phyloP scores from a whole-genome alignment of 2,329 filamentous ascomycete species.

The Fragosphaeria purpurea region DNA sequence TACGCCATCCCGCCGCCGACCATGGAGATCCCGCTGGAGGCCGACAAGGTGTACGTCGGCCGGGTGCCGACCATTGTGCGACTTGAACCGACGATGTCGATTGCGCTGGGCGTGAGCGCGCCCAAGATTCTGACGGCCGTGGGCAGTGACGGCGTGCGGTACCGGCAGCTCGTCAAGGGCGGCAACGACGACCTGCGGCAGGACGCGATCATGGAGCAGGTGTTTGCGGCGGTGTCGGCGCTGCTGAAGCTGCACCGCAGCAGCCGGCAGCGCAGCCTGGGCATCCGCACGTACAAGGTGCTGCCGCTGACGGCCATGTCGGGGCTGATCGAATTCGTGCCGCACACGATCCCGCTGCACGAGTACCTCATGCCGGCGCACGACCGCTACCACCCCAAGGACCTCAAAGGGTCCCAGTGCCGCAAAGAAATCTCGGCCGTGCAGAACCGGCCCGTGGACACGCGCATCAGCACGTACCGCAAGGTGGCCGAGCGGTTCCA shows the following conservation, averaged over 20 bases:
- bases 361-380: constrained; percentile 90
- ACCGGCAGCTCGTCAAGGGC: constrained; percentile 90
- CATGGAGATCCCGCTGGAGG: constrained; percentile 67
- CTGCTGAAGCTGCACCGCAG: constrained; percentile 76
- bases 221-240: constrained; percentile 91
- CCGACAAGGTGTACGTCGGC: constrained; percentile 63
- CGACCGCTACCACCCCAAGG: constrained; percentile 72
- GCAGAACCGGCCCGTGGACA: constrained; percentile 58
- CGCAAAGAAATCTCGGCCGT: constrained; percentile 69
- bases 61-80: constrained; percentile 59
- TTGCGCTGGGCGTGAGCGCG: constrained; percentile 82
- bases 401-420: constrained; percentile 66
- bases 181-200: constrained; percentile 93
- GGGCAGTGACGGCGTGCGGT: constrained; percentile 65
- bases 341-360: constrained; percentile 83
- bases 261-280: constrained; percentile 79
- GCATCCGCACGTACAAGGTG: constrained; percentile 95
- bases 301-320: constrained; percentile 75
- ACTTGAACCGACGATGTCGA: constrained; percentile 66
- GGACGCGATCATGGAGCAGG: constrained; percentile 98
- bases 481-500: constrained; percentile 74
- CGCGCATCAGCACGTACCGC: constrained; percentile 64
- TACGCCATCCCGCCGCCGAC: constrained; percentile 79
- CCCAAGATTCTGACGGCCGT: constrained; percentile 86
- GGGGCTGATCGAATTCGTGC: constrained; percentile 94